phyloP scores from a whole-genome alignment of 306 rosid genomes.

The Luffa acutangula region DNA sequence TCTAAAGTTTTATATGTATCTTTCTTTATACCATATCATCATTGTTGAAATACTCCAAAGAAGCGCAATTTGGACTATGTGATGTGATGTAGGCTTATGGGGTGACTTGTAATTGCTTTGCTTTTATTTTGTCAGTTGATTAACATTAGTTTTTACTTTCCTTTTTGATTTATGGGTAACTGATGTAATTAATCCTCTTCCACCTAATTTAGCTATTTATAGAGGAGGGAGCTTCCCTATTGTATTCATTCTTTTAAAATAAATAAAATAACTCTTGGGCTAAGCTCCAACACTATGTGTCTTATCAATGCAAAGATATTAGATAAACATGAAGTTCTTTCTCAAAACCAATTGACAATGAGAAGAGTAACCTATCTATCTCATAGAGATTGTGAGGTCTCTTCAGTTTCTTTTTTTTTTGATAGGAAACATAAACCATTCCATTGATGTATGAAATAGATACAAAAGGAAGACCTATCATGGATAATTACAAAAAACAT shows the following conservation, averaged over 20 bases:
- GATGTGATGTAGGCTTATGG: neutral
- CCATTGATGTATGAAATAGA: too few relatives aligned
- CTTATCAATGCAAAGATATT: neutral
- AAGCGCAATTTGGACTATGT: neutral
- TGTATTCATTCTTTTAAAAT: neutral
- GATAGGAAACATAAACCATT: too few relatives aligned
- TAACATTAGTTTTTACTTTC: neutral
- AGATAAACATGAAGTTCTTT: too few relatives aligned
- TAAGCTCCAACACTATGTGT: neutral
- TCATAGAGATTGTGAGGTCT: too few relatives aligned
- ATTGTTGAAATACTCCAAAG: neutral
- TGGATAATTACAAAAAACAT: too few relatives aligned
- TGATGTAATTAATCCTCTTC: neutral
- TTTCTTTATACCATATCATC: neutral
- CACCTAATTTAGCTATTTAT: neutral
- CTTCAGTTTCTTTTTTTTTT: too few relatives aligned
- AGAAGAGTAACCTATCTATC: too few relatives aligned
- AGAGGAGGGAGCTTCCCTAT: neutral
- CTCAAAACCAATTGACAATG: too few relatives aligned
- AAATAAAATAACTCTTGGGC: neutral
- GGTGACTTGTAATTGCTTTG: too few relatives aligned
- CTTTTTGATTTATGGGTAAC: neutral
- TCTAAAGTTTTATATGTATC: neutral
- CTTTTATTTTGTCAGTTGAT: neutral
- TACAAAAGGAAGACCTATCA: too few relatives aligned